Evolutionary conservation across 2,329 filamentous ascomycete species (phyloP), one percentile per base, ranked within the genome.

Genomic region (Leptographium radiaticola): DNA sequence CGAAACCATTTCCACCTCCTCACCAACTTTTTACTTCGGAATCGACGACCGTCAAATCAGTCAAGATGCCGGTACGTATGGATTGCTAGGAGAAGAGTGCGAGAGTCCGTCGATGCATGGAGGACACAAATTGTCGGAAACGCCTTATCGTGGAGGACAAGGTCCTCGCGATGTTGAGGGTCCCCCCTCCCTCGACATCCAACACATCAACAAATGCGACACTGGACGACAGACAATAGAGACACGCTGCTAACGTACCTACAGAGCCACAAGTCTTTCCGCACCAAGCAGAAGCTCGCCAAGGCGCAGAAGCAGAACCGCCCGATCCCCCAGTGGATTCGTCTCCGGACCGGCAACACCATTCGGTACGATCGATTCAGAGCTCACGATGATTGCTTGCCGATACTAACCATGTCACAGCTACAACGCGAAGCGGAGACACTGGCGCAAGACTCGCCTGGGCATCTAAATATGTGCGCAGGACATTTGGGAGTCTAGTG

Each of bases 251-350:
- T 62, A 60, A 58, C 61, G 39, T 56, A 46, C 55, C 53, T 52
- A 71, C 74, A 97, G 91, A 91, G 86, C 86, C 89, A 98, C 81
- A 98, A 98, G 86, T 88, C 90, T 73, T 98, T 98, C 89, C 87
- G 90, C 75, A 96, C 90, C 78, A 98, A 98, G 90, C 87, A 94
- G 78, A 98, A 98, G 93, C 89, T 98, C 80, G 93, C 93, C 73
- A 96, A 91, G 83, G 93, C 93, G 73, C 91, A 97, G 83, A 97
- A 95, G 85, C 91, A 97, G 83, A 98, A 98, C 86, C 87, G 93
- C 74, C 93, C 93, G 67, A 96, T 98, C 74, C 93, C 93, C 64
- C 93, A 98, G 83, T 98, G 93, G 93, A 97, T 98, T 74, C 87
- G 93, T 73, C 84, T 98, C 71, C 86, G 91, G 75, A 97, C 93